These are phyloP conservation scores for Ogataea chonburiensis DNA, from an alignment of 805 yeast species.

Conservation along the genomic window DNA sequence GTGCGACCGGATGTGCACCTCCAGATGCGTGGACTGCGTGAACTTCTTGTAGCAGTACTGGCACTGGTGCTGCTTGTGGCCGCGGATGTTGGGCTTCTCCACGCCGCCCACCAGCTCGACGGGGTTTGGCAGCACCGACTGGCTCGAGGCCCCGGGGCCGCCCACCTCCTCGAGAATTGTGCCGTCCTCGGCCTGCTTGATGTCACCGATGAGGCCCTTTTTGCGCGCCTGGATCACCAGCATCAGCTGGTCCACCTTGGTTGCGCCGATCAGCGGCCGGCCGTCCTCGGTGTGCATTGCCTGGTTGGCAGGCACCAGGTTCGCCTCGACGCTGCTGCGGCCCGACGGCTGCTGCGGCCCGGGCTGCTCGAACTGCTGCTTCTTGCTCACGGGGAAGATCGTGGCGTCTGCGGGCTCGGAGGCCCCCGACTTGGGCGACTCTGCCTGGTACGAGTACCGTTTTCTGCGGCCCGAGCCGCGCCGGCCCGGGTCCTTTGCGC, in stretches of 20 bases:
- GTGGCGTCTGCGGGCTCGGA: not conserved
- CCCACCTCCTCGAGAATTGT: conserved; percentile 51
- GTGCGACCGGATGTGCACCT: conserved; percentile 85
- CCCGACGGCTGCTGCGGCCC: not conserved
- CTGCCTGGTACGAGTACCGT: not conserved
- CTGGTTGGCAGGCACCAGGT: conserved; percentile 46
- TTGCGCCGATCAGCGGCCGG: conserved; percentile 75
- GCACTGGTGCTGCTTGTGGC: conserved; percentile 62
- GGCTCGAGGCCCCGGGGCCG: conserved; percentile 17
- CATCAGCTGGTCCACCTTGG: conserved; percentile 90
- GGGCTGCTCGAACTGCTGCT: conserved; percentile 1
- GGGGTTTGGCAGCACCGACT: conserved; percentile 54
- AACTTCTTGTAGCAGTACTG: conserved; percentile 77
- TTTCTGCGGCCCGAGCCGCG: not conserved
- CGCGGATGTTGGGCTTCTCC: conserved; percentile 52
- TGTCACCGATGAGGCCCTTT: conserved; percentile 65
- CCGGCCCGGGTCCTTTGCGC: not conserved
- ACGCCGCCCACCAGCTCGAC: conserved; percentile 77
- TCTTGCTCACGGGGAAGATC: conserved; percentile 2
- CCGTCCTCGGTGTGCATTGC: conserved; percentile 56
- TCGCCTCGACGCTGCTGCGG: too few relatives aligned
- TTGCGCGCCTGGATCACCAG: conserved; percentile 85
- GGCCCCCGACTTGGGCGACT: conserved; percentile 1
- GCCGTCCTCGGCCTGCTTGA: conserved; percentile 68
- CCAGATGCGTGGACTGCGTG: conserved; percentile 87